Percentiles rank a stretch among this genome's conserved stretches.
Evolutionary conservation across 441 rosid genomes (phyloP).

Genomic region (Eruca vesicaria): DNA sequence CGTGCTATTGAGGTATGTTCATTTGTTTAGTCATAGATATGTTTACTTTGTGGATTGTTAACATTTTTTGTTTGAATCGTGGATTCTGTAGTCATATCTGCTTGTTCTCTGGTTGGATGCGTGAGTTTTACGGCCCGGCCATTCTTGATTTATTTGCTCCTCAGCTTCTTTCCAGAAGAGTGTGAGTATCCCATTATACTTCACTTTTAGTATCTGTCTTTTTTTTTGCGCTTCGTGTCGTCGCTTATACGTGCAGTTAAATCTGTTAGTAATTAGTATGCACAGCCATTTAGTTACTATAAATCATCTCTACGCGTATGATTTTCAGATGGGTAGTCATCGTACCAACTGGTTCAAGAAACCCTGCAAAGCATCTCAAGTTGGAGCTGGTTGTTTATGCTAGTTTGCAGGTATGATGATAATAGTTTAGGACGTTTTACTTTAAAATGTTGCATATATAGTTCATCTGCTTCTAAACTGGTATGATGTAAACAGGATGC

Average conservation of each 20-base stretch:
- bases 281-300: background rate
- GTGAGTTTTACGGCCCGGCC: background rate
- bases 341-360: background rate
- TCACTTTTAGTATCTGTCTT: background rate
- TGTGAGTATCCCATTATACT: background rate
- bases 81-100: conserved; percentile 53
- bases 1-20: conserved; percentile 74
- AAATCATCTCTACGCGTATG: background rate
- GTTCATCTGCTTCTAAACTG: background rate
- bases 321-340: background rate
- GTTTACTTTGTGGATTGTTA: background rate
- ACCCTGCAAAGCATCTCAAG: background rate
- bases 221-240: too few species aligned
- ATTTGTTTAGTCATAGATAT: background rate
- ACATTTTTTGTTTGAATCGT: background rate
- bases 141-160: background rate
- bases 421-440: background rate
- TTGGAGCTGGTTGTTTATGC: background rate
- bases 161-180: background rate
- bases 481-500: background rate
- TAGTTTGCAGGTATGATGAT: background rate
- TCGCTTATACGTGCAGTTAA: too few species aligned
- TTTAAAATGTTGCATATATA: background rate
- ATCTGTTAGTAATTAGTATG: too few species aligned
- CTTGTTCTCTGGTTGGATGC: background rate